A percentile compares a stretch with the other conserved stretches of the same genome.
These are phyloP conservation scores for Myxozyma melibiosi DNA, from an alignment of 805 yeast species.

Conservation along the genomic window DNA sequence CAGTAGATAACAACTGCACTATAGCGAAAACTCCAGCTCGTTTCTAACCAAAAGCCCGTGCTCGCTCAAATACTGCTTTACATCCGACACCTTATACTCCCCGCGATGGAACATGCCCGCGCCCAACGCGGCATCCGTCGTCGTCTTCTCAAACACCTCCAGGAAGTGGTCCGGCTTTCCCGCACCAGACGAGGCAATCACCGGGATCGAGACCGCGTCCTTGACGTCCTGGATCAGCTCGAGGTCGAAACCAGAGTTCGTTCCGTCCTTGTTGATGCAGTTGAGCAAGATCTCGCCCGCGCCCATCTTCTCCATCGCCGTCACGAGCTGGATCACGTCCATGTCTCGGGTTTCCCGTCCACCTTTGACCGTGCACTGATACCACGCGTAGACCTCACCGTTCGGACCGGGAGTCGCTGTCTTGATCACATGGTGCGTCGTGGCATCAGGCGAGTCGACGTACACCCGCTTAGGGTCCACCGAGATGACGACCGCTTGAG, in stretches of 20 bases:
- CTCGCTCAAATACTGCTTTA: constrained; percentile 64
- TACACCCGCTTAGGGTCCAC: constrained; percentile 95
- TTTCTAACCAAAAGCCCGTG: constrained; percentile 71
- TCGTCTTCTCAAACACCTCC: constrained; percentile 79
- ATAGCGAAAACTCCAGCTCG: constrained; percentile 25
- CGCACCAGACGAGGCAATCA: constrained; percentile 97
- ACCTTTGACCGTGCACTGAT: constrained; percentile 94
- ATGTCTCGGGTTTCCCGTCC: constrained; percentile 89
- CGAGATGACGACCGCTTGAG: constrained; percentile 95
- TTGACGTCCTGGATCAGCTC: constrained; percentile 83
- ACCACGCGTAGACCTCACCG: constrained; percentile 88
- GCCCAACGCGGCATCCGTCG: constrained; percentile 95
- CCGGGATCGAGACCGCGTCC: constrained; percentile 78
- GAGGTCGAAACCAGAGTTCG: constrained; percentile 90
- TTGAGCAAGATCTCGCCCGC: constrained; percentile 94
- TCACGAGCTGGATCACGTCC: constrained; percentile 87
- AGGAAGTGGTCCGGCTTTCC: constrained; percentile 89
- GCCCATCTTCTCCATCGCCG: constrained; percentile 88
- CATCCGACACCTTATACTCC: constrained; percentile 84
- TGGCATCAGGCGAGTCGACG: constrained; percentile 60
- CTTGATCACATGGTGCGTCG: constrained; percentile 63
- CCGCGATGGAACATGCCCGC: constrained; percentile 99
- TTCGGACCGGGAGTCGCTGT: constrained; percentile 77
- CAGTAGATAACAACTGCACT: too few relatives aligned
- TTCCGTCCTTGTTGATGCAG: constrained; percentile 96